These are phyloP conservation scores for Leucosporidium yakuticum DNA, from an alignment of 768 basidiomycete genomes.

Conservation along the genomic window DNA sequence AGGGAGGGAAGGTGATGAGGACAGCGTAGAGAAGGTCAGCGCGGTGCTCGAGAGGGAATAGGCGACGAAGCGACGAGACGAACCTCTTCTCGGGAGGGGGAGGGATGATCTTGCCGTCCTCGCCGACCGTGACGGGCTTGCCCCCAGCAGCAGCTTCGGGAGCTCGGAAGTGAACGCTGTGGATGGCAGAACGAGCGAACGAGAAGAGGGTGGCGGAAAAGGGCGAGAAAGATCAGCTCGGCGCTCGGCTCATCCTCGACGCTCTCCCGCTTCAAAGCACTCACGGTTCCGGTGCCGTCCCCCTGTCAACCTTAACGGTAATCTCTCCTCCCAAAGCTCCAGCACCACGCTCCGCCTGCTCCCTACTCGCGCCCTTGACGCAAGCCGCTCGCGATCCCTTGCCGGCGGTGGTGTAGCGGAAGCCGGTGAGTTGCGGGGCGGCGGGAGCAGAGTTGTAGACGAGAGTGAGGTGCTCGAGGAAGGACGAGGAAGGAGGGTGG, in stretches of 20 bases:
- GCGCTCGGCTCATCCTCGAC: no score
- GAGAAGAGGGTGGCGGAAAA: no score
- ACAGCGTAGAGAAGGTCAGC: neutral
- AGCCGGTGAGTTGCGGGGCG: neutral
- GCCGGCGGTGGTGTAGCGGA: neutral
- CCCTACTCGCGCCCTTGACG: neutral
- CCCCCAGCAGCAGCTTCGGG: neutral
- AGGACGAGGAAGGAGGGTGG: neutral
- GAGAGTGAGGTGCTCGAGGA: conserved; percentile 12
- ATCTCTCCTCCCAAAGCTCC: neutral
- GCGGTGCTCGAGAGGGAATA: neutral
- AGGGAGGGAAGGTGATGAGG: neutral
- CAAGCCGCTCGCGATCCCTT: neutral
- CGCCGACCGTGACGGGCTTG: conserved; percentile 11
- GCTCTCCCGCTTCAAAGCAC: neutral
- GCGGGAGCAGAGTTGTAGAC: neutral
- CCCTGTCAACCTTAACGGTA: neutral
- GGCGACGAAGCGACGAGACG: neutral
- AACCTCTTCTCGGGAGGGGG: conserved; percentile 20
- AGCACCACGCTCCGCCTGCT: neutral
- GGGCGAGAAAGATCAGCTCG: no score
- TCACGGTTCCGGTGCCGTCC: neutral
- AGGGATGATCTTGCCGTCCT: conserved; percentile 27
- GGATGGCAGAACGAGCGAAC: no score
- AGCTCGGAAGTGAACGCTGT: no score